Base-by-base conservation (phyloP, 1,284 basidiomycete species). In the Lentinus polychrous region DNA sequence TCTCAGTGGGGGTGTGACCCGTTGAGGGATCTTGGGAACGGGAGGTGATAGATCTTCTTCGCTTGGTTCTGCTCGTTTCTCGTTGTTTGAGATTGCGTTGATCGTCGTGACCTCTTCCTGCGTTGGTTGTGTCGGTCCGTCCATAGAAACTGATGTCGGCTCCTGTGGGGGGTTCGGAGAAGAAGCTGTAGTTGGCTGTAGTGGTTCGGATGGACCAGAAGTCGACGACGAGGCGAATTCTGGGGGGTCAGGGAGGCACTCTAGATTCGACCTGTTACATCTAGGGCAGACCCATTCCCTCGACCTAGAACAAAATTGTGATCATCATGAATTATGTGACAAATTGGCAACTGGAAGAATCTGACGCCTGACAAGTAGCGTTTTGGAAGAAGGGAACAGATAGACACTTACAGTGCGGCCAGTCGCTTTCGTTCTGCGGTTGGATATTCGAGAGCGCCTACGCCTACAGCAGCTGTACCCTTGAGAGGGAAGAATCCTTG, bases 401-500 rank as follows among this genome's bases (percentile, higher is more conserved):
- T 17, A 15, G 24, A 14, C 8, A 69, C 88, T 65, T 64, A 93
- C 87, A 90, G 58, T 46, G 71, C 71, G 7, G 94, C 93, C 18
- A 97, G 73, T 46, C 93, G 76, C 63, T 78, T 87, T 46, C 91
- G 78, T 64, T 96, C 93, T 6, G 76, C 72, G 22, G 78, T 66
- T 6, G 90, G 85, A 57, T 84, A 85, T 58, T 95, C 90, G 41
- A 97, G 75, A 2, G 91, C 91, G 3, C 93, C 94, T 34, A 96
- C 85, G 12, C 92, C 92, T 31, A 84, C 83, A n/a, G 93, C 84
- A 18, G 91, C 85, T 59, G 94, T 86, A 22, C 92, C 91, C 52
- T 85, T 87, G 46, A 94, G 74, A 49, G 90, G 90, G 66, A 95
- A 94, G 68, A 97, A 94, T 0, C 90, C 86, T 62, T 94, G 88